Base-by-base conservation (phyloP, 1,284 basidiomycete genomes). In the Lentinus polychrous region DNA sequence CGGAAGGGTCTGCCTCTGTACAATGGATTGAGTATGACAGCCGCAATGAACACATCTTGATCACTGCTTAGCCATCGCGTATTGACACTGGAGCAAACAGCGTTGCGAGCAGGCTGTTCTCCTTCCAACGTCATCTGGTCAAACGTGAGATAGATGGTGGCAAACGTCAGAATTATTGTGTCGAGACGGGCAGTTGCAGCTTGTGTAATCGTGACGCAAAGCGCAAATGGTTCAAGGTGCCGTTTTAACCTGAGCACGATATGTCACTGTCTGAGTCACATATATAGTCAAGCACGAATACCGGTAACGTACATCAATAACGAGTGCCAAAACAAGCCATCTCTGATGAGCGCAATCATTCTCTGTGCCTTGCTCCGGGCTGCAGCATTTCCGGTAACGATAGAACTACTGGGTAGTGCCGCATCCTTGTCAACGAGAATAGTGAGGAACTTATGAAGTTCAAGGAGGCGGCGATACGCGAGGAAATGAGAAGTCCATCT, bases 11-110 rank as follows among this genome's bases (percentile, higher is more conserved):
- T 4, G 27, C 27, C 27, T 27, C 27, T 27, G 27, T 27, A 27
- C 27, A 27, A 64, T 1, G 65, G 70, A 56, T 74, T 72, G 17
- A 71, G 50, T 35, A 73, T 46, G 2, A 71, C 52, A 8, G 67
- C 63, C 2, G 64, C 60, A 49, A 73, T 64, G 51, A 70, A 73
- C 7, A 70, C 51, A 35, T 69, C 66, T 50, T 73, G 70, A 54
- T 74, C 71, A 18, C 60, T 53, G 8, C 35, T 45, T 8, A 44
- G 48, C 72, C 71, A 74, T 1, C 61, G 61, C 32, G 40, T 50
- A 46, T 74, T 65, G 46, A 73, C 55, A 54, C 71, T 72, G 1
- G 39, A 38, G 1, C 66, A 43, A 27, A 72, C 57, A 14, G 57
- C 58, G 11, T 50, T 20, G 18, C 48, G 40, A 10, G 50, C 56